Percentiles rank a stretch among this genome's conserved stretches.
These are phyloP conservation scores for Vicia villosa DNA, from an alignment of 306 rosid genomes.

Conservation along the genomic window DNA sequence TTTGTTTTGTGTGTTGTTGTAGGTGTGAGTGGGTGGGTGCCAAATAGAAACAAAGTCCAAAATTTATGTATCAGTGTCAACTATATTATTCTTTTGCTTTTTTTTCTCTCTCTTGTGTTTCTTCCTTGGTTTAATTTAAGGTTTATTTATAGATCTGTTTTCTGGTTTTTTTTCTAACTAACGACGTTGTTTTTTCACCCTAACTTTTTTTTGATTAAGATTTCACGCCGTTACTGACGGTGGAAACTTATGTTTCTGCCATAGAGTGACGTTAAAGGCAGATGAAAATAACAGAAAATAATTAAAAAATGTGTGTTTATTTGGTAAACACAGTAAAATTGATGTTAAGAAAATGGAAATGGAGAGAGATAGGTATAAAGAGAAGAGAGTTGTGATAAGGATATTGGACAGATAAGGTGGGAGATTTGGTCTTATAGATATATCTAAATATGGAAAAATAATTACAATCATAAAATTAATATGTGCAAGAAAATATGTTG, in stretches of 20 bases:
- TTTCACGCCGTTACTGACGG: conserved; percentile 42
- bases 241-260: not conserved
- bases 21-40: conserved; percentile 30
- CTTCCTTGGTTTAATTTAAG: conserved; percentile 39
- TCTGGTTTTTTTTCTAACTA: conserved; percentile 31
- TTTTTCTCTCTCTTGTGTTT: conserved; percentile 5
- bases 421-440: conserved; percentile 24
- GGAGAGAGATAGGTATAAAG: not conserved
- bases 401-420: conserved; percentile 29
- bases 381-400: not conserved
- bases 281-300: not conserved
- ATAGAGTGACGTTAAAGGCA: conserved; percentile 28
- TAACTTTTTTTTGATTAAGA: not conserved
- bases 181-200: conserved; percentile 36
- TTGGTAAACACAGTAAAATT: not conserved
- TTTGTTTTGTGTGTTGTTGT: conserved; percentile 27
- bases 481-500: not conserved
- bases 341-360: not conserved
- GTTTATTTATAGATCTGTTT: conserved; percentile 49
- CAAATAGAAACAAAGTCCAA: conserved; percentile 44
- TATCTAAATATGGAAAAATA: conserved; percentile 24
- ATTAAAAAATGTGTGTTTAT: not conserved
- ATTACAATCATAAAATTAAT: not conserved
- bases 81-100: conserved; percentile 44
- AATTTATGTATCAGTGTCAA: conserved; percentile 39